Percentiles rank a stretch among this genome's conserved stretches.
Conservation (phyloP, 495 filamentous ascomycete genomes). For the Daldinia grandis region DNA sequence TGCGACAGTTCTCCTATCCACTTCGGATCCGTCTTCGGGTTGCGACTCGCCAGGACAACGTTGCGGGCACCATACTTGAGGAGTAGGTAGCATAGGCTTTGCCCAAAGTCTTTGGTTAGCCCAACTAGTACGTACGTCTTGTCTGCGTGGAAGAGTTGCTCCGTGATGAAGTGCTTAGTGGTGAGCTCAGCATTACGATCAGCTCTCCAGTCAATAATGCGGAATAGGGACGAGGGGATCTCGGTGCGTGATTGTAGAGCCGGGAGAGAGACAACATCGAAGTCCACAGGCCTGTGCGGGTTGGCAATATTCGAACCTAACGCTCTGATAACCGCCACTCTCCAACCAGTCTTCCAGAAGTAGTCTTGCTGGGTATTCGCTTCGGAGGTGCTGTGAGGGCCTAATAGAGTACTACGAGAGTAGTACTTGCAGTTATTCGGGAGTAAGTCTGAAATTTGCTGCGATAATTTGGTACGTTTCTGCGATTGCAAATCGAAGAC, state of each 20-base stretch:
- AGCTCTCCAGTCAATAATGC: conserved; percentile 52
- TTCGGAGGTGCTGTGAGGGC: neutral
- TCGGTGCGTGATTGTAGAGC: conserved; percentile 31
- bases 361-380: neutral
- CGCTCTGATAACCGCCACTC: conserved; percentile 34
- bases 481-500: conserved; percentile 47
- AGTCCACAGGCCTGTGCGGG: neutral
- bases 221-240: conserved; percentile 24
- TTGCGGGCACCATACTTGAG: conserved; percentile 60
- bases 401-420: conserved; percentile 19
- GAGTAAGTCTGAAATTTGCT: conserved; percentile 31
- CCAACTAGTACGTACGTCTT: conserved; percentile 68
- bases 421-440: conserved; percentile 41
- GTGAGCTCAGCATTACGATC: conserved; percentile 38
- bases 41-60: conserved; percentile 66
- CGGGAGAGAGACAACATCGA: conserved; percentile 29
- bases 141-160: conserved; percentile 44
- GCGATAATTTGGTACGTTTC: conserved; percentile 32
- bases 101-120: conserved; percentile 65
- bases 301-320: neutral
- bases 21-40: conserved; percentile 55
- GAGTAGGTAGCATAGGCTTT: conserved; percentile 67
- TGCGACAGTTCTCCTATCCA: conserved; percentile 57
- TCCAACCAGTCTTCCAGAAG: conserved; percentile 28
- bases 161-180: conserved; percentile 27